These are phyloP conservation scores for Hypoxylon trugodes DNA, from an alignment of 495 filamentous ascomycete species.

Conservation along the genomic window DNA sequence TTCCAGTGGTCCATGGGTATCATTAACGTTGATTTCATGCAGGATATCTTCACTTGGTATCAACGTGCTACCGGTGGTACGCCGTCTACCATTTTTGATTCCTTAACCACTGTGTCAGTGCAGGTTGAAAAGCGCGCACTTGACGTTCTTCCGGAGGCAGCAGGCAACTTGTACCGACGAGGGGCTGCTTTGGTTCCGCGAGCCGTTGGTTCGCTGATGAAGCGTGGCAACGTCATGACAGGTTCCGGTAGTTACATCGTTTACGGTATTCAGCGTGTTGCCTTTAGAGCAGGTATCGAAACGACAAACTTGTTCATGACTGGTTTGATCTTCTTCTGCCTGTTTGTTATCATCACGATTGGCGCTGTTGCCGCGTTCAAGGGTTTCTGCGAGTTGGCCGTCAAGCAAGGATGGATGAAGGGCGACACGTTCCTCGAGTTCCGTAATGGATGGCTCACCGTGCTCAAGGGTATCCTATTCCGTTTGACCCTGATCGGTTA, in stretches of 20 bases:
- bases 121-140: conserved; percentile 77
- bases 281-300: conserved; percentile 86
- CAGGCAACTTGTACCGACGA: conserved; percentile 50
- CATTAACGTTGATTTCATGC: conserved; percentile 86
- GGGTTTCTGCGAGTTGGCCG: conserved; percentile 72
- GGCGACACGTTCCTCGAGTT: conserved; percentile 92
- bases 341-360: conserved; percentile 78
- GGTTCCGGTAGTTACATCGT: conserved; percentile 69
- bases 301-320: conserved; percentile 94
- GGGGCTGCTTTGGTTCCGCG: conserved; percentile 41
- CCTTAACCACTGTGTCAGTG: conserved; percentile 78
- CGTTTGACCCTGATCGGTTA: conserved; percentile 91
- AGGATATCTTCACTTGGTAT: conserved; percentile 93
- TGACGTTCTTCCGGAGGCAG: conserved; percentile 57
- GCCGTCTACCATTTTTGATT: conserved; percentile 80
- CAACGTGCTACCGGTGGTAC: conserved; percentile 92
- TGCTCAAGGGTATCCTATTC: conserved; percentile 92
- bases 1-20: conserved; percentile 99
- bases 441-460: conserved; percentile 81
- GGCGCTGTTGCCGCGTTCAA: conserved; percentile 83
- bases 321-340: conserved; percentile 86
- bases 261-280: conserved; percentile 87
- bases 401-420: conserved; percentile 80
- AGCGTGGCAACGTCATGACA: conserved; percentile 58
- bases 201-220: conserved; percentile 46